Evolutionary conservation across 1,284 basidiomycete species (phyloP).

Genomic region (Malassezia arunalokei): DNA sequence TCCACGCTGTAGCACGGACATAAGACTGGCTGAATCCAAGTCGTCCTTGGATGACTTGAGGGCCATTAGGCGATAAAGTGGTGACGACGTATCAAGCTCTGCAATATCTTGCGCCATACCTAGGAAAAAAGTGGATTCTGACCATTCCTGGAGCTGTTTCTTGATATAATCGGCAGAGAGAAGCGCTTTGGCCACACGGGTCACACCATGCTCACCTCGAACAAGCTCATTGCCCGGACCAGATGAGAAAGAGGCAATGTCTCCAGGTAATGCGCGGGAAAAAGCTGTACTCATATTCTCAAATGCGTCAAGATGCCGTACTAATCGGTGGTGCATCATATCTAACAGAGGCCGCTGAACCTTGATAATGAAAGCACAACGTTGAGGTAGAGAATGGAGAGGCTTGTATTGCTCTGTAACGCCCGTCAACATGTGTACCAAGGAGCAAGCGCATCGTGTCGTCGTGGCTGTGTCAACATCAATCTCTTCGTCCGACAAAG

Average conservation of each 20-base stretch:
- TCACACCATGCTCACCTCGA: constrained; percentile 32
- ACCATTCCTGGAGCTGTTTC: constrained; percentile 27
- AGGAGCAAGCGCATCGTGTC: constrained; percentile 25
- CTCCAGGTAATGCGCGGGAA: constrained; percentile 78
- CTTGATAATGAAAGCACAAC: constrained; percentile 65
- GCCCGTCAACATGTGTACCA: constrained; percentile 26
- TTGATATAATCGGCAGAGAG: constrained; percentile 26
- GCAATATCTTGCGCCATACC: constrained; percentile 22
- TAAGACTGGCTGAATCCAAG: constrained; percentile 30
- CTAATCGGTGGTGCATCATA: constrained; percentile 64
- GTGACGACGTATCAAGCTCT: background rate
- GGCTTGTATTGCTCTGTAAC: constrained; percentile 71
- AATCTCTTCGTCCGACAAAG: background rate
- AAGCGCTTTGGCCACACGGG: constrained; percentile 33
- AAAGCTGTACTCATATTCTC: constrained; percentile 73
- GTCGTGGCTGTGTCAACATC: constrained; percentile 13
- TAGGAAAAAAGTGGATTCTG: constrained; percentile 27
- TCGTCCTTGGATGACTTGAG: background rate
- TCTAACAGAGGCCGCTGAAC: constrained; percentile 76
- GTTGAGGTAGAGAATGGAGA: constrained; percentile 64
- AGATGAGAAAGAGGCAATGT: constrained; percentile 19
- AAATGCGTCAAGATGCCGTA: constrained; percentile 77
- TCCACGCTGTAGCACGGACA: constrained; percentile 17
- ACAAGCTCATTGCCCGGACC: constrained; percentile 29
- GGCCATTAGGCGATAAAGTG: constrained; percentile 4